Base-by-base conservation (phyloP, 2,329 filamentous ascomycete species). In the Zelopaecilomyces penicillatus region DNA sequence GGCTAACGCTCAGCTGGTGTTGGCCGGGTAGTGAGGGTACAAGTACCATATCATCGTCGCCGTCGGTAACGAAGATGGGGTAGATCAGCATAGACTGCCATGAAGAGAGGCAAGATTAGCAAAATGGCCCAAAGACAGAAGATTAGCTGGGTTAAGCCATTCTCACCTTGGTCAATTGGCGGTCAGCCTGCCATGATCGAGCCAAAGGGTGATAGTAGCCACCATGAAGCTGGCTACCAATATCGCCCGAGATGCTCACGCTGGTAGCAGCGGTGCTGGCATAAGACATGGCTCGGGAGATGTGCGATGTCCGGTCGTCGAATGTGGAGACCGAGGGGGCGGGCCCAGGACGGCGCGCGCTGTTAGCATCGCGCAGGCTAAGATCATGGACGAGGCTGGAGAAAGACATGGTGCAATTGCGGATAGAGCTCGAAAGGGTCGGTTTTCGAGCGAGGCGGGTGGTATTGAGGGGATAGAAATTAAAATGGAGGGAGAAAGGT, bases 81-180 rank as follows among this genome's bases (percentile, higher is more conserved):
- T 94, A 97, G 59, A 98, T 96, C 58, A 98, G 83, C 93, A 97
- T 97, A 33, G 90, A 93, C 88, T 95, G 57, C 7, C 19, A 49
- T 19, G 19, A 6, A 37, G 7, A 32, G 29, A 41, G 30, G 2
- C 43, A 29, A 8, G 27, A 45, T 50, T 39, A 48, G 45, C 36
- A 39, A 31, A 29, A 28, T 34, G 29, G 35, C 5, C 29, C 29
- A 29, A 42, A 8, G 33, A 28, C 37, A 9, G 30, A 8, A 10
- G 39, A 36, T 43, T 30, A 27, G 31, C 32, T 35, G 4, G 26
- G 12, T 27, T 39, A 10, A 5, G 30, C 11, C 29, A 26, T 8
- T 57, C 72, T 45, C 54, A 87, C 86, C 80, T 91, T 91, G 50
- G 87, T 91, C 62, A 93, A 73, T 68, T 91, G 86, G 53, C 85